phyloP scores from a whole-genome alignment of 305 asterid species.

The Solanum aculeatissimum region DNA sequence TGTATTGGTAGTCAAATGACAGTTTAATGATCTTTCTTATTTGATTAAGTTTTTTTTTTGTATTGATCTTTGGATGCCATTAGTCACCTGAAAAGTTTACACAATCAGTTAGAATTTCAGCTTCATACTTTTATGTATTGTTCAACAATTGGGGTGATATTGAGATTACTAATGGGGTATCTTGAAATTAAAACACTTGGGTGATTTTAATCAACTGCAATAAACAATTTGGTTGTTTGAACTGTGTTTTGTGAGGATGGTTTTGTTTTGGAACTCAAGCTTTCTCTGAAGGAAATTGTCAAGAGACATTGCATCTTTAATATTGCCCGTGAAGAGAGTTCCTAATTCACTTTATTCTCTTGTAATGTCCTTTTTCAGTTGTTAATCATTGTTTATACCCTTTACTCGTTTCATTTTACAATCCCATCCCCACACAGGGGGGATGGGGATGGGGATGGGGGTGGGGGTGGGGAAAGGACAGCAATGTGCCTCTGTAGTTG shows the following conservation, averaged over 20 bases:
- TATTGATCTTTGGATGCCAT: neutral
- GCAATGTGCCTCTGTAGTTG: neutral
- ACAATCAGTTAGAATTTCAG: neutral
- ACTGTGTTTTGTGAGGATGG: neutral
- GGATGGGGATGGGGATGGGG: no score
- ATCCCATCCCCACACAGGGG: neutral
- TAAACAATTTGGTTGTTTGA: neutral
- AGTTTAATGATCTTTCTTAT: neutral
- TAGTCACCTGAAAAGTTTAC: neutral
- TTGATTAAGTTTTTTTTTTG: neutral
- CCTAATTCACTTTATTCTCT: neutral
- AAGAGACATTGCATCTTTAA: neutral
- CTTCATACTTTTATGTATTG: neutral
- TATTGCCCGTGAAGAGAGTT: neutral
- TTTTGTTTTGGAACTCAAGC: neutral
- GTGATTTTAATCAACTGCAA: neutral
- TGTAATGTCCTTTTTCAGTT: neutral
- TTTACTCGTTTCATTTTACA: neutral
- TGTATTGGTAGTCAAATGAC: neutral
- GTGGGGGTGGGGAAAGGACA: neutral
- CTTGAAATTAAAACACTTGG: neutral
- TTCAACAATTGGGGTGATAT: neutral
- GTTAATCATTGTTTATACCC: neutral
- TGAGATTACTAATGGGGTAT: neutral
- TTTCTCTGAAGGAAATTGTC: neutral